phyloP scores from a whole-genome alignment of 1,284 basidiomycete species.

The Tylopilus orsonianus region DNA sequence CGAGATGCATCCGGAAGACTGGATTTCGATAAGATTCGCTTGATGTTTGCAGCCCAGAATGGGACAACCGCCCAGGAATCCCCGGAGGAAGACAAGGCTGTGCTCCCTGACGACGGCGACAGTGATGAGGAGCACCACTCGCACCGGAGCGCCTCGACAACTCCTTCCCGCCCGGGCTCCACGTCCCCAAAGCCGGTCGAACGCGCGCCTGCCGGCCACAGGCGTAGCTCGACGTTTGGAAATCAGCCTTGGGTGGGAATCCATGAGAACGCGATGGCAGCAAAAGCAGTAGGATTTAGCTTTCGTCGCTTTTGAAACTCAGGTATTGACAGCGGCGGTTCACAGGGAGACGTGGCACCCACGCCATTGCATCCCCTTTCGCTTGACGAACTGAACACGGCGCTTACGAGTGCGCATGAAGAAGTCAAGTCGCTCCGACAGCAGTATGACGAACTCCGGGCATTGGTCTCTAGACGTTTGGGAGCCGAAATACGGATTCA shows the following conservation, averaged over 20 bases:
- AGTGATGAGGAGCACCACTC: conserved; percentile 23
- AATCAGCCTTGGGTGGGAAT: conserved; percentile 17
- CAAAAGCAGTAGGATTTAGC: conserved; percentile 7
- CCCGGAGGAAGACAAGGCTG: not conserved
- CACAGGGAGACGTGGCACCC: conserved; percentile 12
- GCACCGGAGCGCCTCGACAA: conserved; percentile 10
- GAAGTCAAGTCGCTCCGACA: conserved; percentile 28
- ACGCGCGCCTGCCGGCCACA: conserved; percentile 10
- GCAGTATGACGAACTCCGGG: conserved; percentile 27
- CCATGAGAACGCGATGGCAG: conserved; percentile 2
- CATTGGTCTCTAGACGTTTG: conserved; percentile 16
- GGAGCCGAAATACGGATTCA: conserved; percentile 9
- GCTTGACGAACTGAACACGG: conserved; percentile 29
- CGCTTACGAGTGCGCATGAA: conserved; percentile 23
- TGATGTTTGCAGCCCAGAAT: conserved; percentile 27
- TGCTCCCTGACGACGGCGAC: conserved; percentile 10
- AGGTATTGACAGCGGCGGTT: conserved; percentile 2
- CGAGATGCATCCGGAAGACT: conserved; percentile 32
- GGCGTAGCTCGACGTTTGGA: conserved; percentile 30
- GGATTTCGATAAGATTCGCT: conserved; percentile 33
- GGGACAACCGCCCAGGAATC: not conserved
- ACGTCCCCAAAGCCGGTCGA: conserved; percentile 17
- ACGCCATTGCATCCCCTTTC: conserved; percentile 17
- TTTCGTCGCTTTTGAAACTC: conserved; percentile 5
- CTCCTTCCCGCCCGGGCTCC: conserved; percentile 18